Evolutionary conservation across 352 stramenopile species (phyloP).

Genomic region (Thalassiosira hispida): DNA sequence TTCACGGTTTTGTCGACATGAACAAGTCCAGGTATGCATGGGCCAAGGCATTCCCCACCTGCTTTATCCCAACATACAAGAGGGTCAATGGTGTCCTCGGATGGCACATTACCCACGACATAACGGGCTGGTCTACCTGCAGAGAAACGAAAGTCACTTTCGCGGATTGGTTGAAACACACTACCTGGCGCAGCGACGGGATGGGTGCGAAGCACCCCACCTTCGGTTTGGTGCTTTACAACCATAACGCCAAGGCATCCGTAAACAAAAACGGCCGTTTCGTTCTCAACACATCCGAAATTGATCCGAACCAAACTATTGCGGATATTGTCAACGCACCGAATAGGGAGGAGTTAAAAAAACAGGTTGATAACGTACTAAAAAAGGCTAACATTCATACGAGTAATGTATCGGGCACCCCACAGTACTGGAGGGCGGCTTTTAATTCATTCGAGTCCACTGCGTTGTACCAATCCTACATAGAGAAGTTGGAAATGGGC

Average conservation of each 20-base stretch:
- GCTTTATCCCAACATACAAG: neutral
- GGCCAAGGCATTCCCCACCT: constrained; percentile 1
- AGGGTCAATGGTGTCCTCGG: neutral
- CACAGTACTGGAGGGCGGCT: neutral
- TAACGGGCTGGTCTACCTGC: neutral
- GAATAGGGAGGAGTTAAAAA: neutral
- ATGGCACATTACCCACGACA: constrained; percentile 5
- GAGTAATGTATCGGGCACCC: neutral
- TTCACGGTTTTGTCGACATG: constrained; percentile 11
- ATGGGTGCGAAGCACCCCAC: neutral
- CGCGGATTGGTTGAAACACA: constrained; percentile 6
- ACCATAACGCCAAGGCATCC: neutral
- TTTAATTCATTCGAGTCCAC: neutral
- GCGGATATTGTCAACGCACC: neutral
- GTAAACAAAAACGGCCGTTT: neutral
- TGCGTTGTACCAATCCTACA: constrained; percentile 5
- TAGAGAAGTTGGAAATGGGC: neutral
- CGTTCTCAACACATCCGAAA: neutral
- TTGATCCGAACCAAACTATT: neutral
- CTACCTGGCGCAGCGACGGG: neutral
- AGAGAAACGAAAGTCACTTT: neutral
- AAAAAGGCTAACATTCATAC: neutral
- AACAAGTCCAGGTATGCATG: neutral
- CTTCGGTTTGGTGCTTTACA: neutral
- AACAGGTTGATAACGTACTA: neutral